Evolutionary conservation across 495 filamentous ascomycete genomes (phyloP).

Genomic region (Hypoxylon rickii): DNA sequence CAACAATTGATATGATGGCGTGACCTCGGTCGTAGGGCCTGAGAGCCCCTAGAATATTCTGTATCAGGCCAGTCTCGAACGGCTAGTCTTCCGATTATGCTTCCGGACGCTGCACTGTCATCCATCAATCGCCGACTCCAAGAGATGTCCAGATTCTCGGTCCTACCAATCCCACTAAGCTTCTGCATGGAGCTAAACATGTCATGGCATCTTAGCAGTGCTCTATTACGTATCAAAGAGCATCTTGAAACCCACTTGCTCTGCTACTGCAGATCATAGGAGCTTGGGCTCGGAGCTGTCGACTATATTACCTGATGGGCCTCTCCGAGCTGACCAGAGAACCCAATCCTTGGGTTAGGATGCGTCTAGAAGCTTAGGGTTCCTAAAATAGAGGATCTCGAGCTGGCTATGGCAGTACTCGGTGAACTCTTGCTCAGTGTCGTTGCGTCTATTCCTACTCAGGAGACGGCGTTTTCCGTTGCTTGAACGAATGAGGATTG

Average conservation of each 20-base stretch:
- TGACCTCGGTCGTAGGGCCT: slow-evolving; percentile 20
- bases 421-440: too few relatives aligned
- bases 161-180: slow-evolving; percentile 11
- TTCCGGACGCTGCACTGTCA: neutral
- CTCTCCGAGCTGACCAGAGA: slow-evolving; percentile 12
- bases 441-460: too few relatives aligned
- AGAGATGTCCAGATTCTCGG: slow-evolving; percentile 27
- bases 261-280: slow-evolving; percentile 11
- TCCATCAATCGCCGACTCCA: slow-evolving; percentile 6
- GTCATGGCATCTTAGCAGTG: slow-evolving; percentile 14
- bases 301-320: slow-evolving; percentile 21
- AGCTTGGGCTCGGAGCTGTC: slow-evolving; percentile 13
- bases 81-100: slow-evolving; percentile 11
- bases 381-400: slow-evolving; percentile 36
- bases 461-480: too few relatives aligned
- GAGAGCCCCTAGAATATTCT: slow-evolving; percentile 12
- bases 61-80: slow-evolving; percentile 25
- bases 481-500: too few relatives aligned
- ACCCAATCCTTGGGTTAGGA: slow-evolving; percentile 1
- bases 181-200: slow-evolving; percentile 17
- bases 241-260: slow-evolving; percentile 15
- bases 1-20: slow-evolving; percentile 19
- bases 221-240: slow-evolving; percentile 3
- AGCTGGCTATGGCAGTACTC: slow-evolving; percentile 14
- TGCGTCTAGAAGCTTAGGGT: slow-evolving; percentile 17